Conservation (phyloP, 345 rosid species). For the Eucalyptus sideroxylon region DNA sequence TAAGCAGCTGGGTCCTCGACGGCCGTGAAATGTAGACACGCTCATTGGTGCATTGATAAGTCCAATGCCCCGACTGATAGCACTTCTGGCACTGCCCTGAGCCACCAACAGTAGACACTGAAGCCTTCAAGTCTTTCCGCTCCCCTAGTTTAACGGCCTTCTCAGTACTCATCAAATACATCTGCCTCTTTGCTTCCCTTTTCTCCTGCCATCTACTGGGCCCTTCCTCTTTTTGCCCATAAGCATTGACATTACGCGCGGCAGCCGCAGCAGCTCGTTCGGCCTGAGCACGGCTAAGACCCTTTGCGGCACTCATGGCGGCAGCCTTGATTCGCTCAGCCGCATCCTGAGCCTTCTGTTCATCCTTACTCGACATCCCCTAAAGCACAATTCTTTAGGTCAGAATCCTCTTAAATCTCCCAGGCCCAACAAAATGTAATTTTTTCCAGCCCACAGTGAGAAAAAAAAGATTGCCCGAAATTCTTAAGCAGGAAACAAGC, state of each 20-base stretch:
- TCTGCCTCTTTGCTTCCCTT: slow-evolving; percentile 90
- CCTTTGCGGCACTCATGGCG: slow-evolving; percentile 77
- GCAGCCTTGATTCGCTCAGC: slow-evolving; percentile 94
- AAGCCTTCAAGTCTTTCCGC: slow-evolving; percentile 66
- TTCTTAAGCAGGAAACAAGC: background rate
- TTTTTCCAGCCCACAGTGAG: background rate
- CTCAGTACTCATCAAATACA: slow-evolving; percentile 98
- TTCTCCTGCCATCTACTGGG: slow-evolving; percentile 99
- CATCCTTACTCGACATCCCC: slow-evolving; percentile 78
- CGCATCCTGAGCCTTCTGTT: slow-evolving; percentile 83
- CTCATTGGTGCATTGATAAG: slow-evolving; percentile 91
- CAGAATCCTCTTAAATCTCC: background rate
- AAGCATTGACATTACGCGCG: slow-evolving; percentile 87
- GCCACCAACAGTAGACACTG: slow-evolving; percentile 31
- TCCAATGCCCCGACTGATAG: slow-evolving; percentile 91
- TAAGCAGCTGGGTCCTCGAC: slow-evolving; percentile 89
- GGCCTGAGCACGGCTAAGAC: slow-evolving; percentile 95
- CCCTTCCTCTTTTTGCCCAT: slow-evolving; percentile 99
- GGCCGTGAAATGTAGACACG: slow-evolving; percentile 87
- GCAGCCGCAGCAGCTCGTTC: slow-evolving; percentile 95
- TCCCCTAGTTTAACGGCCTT: slow-evolving; percentile 88
- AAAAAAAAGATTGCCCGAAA: background rate
- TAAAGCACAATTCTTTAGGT: background rate
- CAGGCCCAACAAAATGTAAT: background rate
- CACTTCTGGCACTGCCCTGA: slow-evolving; percentile 85